phyloP scores from a whole-genome alignment of 2,329 filamentous ascomycete genomes.

The Geosmithia putterillii region DNA sequence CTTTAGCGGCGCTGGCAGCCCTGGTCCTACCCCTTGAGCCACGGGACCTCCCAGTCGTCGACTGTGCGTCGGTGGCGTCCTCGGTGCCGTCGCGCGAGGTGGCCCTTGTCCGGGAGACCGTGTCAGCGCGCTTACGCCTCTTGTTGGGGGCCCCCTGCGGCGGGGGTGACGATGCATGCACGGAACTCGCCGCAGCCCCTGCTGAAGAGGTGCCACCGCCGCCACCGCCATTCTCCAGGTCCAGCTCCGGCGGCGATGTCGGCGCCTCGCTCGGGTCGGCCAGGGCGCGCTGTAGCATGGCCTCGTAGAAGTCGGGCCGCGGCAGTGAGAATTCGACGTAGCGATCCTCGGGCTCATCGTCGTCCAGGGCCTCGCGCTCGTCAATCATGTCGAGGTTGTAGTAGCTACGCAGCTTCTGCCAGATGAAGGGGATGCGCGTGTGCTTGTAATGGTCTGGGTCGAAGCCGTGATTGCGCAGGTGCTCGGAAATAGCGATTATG shows the following conservation, averaged over 20 bases:
- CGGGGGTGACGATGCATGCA: slow-evolving; percentile 14
- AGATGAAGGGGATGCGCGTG: slow-evolving; percentile 82
- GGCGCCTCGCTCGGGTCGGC: slow-evolving; percentile 34
- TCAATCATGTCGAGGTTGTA: slow-evolving; percentile 83
- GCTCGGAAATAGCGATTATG: slow-evolving; percentile 75
- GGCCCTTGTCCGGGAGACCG: slow-evolving; percentile 22
- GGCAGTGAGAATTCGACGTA: slow-evolving; percentile 59
- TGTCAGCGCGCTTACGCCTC: slow-evolving; percentile 30
- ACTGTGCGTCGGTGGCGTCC: slow-evolving; percentile 26
- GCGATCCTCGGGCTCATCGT: slow-evolving; percentile 43
- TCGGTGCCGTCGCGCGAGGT: slow-evolving; percentile 36
- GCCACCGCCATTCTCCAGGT: no score
- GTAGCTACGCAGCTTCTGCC: slow-evolving; percentile 70
- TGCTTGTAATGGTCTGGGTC: slow-evolving; percentile 59
- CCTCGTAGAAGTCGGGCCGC: slow-evolving; percentile 26
- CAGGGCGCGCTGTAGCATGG: slow-evolving; percentile 31
- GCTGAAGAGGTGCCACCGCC: no score
- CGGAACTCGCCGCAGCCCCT: slow-evolving; percentile 9
- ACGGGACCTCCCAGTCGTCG: slow-evolving; percentile 21
- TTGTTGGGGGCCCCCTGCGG: slow-evolving; percentile 3
- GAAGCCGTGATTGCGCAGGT: slow-evolving; percentile 69
- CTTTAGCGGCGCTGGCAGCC: slow-evolving; percentile 27
- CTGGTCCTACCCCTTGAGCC: slow-evolving; percentile 31
- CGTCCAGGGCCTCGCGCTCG: slow-evolving; percentile 63
- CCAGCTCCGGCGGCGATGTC: slow-evolving; percentile 31